Evolutionary conservation across 1,139 yeast species (phyloP).

Genomic region (Pneumocystis canis): DNA sequence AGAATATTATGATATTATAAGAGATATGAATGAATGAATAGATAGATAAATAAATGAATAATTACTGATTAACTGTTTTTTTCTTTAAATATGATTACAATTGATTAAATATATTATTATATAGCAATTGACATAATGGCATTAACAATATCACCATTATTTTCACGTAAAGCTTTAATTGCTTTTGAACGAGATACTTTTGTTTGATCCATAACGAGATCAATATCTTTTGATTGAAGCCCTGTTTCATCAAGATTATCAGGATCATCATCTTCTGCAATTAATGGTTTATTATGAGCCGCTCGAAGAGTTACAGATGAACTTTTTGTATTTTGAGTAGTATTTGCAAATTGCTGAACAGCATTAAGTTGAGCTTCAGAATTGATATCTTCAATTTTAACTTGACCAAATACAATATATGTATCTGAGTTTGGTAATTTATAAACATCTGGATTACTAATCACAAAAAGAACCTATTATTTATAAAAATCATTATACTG

Average conservation of each 20-base stretch:
- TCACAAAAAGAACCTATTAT: conserved; percentile 48
- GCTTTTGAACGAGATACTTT: conserved; percentile 81
- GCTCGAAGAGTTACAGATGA: conserved; percentile 22
- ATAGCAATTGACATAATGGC: conserved; percentile 5
- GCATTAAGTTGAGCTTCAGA: conserved; percentile 37
- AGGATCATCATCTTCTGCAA: conserved; percentile 16
- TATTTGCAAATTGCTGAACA: conserved; percentile 19
- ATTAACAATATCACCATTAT: conserved; percentile 82
- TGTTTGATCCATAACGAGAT: conserved; percentile 40
- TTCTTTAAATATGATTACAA: too few species aligned
- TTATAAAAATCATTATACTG: background rate
- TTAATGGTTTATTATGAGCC: conserved; percentile 13
- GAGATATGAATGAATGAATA: too few species aligned
- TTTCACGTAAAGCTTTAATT: conserved; percentile 72
- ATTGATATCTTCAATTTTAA: conserved; percentile 83
- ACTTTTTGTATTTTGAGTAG: conserved; percentile 30
- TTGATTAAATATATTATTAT: too few species aligned
- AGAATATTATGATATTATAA: too few species aligned
- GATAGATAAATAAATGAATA: too few species aligned
- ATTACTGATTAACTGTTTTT: too few species aligned
- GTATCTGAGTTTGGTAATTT: conserved; percentile 80
- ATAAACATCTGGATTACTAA: conserved; percentile 91
- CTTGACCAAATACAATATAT: conserved; percentile 94
- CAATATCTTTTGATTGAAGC: conserved; percentile 20
- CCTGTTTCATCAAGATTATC: conserved; percentile 21